Percentiles rank a stretch among this genome's conserved stretches.
Conservation (phyloP, 2,329 filamentous ascomycete genomes). For the Aureobasidium sp. region DNA sequence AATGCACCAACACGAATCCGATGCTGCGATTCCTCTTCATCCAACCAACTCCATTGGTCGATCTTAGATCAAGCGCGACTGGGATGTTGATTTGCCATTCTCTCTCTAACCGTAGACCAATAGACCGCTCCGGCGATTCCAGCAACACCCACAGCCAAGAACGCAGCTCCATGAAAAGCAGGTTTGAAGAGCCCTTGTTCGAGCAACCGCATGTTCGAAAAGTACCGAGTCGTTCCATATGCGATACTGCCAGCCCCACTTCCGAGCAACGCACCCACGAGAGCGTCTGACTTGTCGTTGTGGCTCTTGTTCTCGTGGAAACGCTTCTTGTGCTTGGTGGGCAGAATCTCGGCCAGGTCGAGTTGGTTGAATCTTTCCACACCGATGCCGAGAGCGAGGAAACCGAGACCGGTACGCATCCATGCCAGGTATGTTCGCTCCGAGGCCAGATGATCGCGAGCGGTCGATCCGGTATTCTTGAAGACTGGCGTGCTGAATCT, state of each 20-base stretch:
- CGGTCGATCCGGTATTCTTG: constrained; percentile 44
- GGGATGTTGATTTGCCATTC: neutral
- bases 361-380: constrained; percentile 40
- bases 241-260: constrained; percentile 41
- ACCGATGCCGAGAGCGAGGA: constrained; percentile 47
- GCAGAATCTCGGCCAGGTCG: constrained; percentile 24
- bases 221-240: constrained; percentile 44
- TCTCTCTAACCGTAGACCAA: constrained; percentile 4
- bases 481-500: constrained; percentile 16
- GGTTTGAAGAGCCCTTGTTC: constrained; percentile 40
- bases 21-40: neutral
- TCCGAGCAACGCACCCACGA: constrained; percentile 34
- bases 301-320: constrained; percentile 18
- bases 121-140: constrained; percentile 27
- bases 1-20: neutral
- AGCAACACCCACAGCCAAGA: constrained; percentile 24
- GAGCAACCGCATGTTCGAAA: constrained; percentile 37
- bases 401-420: constrained; percentile 46
- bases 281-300: constrained; percentile 9
- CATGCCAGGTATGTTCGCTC: constrained; percentile 50
- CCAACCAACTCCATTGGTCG: neutral
- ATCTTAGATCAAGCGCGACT: neutral
- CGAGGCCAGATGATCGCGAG: constrained; percentile 48
- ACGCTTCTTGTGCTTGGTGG: constrained; percentile 28
- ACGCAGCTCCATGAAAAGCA: constrained; percentile 24